phyloP scores from a whole-genome alignment of 805 yeast genomes.

The Starmerella scarabaei region DNA sequence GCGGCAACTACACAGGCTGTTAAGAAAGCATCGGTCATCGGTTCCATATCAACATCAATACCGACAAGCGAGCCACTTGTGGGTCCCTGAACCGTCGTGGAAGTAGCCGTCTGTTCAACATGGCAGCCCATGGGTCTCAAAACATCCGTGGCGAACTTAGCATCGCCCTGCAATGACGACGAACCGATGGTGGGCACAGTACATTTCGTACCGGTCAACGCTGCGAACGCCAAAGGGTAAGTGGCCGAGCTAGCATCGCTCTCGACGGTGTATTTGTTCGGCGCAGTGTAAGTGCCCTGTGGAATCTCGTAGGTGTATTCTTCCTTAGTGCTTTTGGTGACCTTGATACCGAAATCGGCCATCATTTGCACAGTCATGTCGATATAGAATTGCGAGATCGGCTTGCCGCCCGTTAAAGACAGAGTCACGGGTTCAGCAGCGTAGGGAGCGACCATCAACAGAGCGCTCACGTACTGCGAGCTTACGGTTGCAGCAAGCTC shows the following conservation, averaged over 20 bases:
- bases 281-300: conserved; percentile 64
- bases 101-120: conserved; percentile 67
- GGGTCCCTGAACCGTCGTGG: conserved; percentile 91
- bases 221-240: conserved; percentile 94
- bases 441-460: conserved; percentile 95
- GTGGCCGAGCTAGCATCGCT: conserved; percentile 98
- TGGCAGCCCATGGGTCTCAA: conserved; percentile 88
- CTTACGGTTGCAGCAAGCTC: conserved; percentile 93
- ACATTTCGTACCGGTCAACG: conserved; percentile 83
- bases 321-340: conserved; percentile 54
- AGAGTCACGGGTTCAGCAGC: conserved; percentile 80
- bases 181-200: conserved; percentile 92
- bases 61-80: conserved; percentile 50
- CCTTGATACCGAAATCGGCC: conserved; percentile 76
- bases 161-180: conserved; percentile 90
- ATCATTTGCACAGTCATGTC: conserved; percentile 97
- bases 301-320: conserved; percentile 85
- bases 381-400: conserved; percentile 87
- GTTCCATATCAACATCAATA: conserved; percentile 88
- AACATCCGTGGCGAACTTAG: conserved; percentile 88
- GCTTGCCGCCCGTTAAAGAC: conserved; percentile 87
- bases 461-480: conserved; percentile 92
- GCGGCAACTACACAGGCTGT: conserved; percentile 97
- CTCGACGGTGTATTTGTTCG: conserved; percentile 76
- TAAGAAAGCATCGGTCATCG: conserved; percentile 97